These are phyloP conservation scores for Leccinum sublutescens DNA, from an alignment of 768 basidiomycete genomes.

Conservation along the genomic window DNA sequence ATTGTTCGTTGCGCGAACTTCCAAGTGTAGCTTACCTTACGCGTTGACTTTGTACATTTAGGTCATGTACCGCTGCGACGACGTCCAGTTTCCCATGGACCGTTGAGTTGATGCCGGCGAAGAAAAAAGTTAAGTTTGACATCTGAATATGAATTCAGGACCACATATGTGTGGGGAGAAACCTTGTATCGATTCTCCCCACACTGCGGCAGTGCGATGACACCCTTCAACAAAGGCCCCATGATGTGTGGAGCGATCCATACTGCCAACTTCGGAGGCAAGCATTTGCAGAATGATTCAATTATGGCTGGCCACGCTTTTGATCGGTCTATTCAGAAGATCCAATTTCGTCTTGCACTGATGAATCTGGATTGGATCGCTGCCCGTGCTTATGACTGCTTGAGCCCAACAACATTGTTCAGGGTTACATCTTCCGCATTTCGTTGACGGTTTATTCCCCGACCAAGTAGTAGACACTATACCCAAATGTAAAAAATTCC, in stretches of 20 bases:
- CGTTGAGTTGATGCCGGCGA: not conserved
- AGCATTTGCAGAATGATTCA: not conserved
- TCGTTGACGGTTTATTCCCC: no score
- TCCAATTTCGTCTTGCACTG: slow-evolving; percentile 10
- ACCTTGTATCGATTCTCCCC: not conserved
- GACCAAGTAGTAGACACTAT: not conserved
- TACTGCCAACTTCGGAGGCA: not conserved
- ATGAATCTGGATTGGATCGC: slow-evolving; percentile 1
- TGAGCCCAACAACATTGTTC: not conserved
- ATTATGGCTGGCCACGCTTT: not conserved
- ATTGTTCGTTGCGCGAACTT: not conserved
- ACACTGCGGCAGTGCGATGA: not conserved
- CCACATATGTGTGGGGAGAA: not conserved
- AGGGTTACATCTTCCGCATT: not conserved
- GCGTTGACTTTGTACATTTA: not conserved
- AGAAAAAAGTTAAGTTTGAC: slow-evolving; percentile 4
- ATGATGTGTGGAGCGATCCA: not conserved
- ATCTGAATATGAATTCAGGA: not conserved
- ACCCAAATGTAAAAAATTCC: slow-evolving; percentile 7
- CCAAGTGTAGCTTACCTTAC: not conserved
- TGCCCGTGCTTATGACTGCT: slow-evolving; percentile 3
- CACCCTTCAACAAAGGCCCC: not conserved
- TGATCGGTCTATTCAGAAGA: slow-evolving; percentile 4
- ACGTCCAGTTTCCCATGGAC: not conserved
- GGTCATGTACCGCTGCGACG: not conserved